Evolutionary conservation across 805 yeast genomes (phyloP).

Genomic region (Pichia kluyveri): DNA sequence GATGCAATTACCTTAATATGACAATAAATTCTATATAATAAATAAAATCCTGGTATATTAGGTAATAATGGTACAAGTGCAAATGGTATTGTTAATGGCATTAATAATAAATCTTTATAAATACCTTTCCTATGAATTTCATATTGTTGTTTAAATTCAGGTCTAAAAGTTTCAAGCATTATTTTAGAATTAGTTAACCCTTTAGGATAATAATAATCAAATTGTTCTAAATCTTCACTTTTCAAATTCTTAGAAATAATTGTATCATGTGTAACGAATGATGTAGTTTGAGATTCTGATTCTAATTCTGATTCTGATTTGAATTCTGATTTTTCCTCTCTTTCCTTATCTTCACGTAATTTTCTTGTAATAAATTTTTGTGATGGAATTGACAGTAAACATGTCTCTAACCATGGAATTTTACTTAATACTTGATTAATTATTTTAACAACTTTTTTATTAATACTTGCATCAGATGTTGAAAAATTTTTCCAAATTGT

Average conservation of each 20-base stretch:
- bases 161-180: slow-evolving; percentile 31
- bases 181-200: slow-evolving; percentile 22
- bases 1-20: slow-evolving; percentile 75
- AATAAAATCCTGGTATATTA: slow-evolving; percentile 84
- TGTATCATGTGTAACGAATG: neutral
- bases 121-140: slow-evolving; percentile 49
- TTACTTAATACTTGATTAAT: slow-evolving; percentile 47
- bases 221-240: slow-evolving; percentile 23
- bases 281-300: no score
- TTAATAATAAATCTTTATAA: slow-evolving; percentile 41
- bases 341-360: slow-evolving; percentile 26
- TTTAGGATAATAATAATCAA: slow-evolving; percentile 47
- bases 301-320: slow-evolving; percentile 1
- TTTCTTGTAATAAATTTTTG: slow-evolving; percentile 47
- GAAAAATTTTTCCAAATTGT: slow-evolving; percentile 57
- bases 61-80: slow-evolving; percentile 82
- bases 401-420: slow-evolving; percentile 74
- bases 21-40: slow-evolving; percentile 75
- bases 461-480: slow-evolving; percentile 45
- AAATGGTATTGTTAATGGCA: slow-evolving; percentile 76
- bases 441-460: slow-evolving; percentile 46
- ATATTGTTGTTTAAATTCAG: slow-evolving; percentile 35
- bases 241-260: slow-evolving; percentile 6
- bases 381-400: slow-evolving; percentile 70
- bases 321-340: neutral